Percentiles rank a stretch among this genome's conserved stretches.
Conservation (phyloP, 2,329 filamentous ascomycete species). For the Hirsutella rhossiliensis region DNA sequence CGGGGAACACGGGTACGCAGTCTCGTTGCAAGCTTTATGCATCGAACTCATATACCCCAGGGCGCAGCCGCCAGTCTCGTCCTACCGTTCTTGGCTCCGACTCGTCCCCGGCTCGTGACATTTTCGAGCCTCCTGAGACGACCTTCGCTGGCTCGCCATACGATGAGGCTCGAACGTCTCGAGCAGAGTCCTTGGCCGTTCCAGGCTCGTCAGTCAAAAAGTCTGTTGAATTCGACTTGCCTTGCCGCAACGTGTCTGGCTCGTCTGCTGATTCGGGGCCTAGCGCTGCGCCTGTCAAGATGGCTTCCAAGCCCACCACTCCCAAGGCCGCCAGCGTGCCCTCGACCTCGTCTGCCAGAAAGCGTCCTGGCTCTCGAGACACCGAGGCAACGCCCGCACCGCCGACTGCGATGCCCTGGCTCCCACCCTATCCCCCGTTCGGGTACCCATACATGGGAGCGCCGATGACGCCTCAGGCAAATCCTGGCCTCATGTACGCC, state of each 20-base stretch:
- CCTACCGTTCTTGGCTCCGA: conserved; percentile 4
- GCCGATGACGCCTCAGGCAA: conserved; percentile 10
- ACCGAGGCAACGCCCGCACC: background rate
- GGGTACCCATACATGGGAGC: conserved; percentile 7
- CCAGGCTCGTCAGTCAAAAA: conserved; percentile 1
- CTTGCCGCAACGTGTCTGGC: background rate
- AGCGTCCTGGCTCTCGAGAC: background rate
- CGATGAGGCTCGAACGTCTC: background rate
- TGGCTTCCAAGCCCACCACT: background rate
- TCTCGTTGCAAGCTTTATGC: background rate
- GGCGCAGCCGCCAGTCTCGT: conserved; percentile 3
- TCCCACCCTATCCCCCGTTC: conserved; percentile 6
- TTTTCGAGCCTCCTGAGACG: conserved; percentile 2
- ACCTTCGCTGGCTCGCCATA: background rate
- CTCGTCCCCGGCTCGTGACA: background rate
- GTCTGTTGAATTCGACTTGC: conserved; percentile 5
- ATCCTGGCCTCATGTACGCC: conserved; percentile 8
- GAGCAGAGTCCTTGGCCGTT: background rate
- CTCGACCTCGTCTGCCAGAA: background rate
- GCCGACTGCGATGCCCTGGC: conserved; percentile 7
- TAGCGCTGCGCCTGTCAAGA: background rate
- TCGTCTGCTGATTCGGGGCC: background rate
- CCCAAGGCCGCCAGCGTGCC: background rate
- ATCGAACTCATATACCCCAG: conserved; percentile 3
- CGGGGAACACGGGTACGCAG: background rate